These are phyloP conservation scores for Chenopodium quinoa DNA, from an alignment of 148 eudicot species.

Conservation along the genomic window DNA sequence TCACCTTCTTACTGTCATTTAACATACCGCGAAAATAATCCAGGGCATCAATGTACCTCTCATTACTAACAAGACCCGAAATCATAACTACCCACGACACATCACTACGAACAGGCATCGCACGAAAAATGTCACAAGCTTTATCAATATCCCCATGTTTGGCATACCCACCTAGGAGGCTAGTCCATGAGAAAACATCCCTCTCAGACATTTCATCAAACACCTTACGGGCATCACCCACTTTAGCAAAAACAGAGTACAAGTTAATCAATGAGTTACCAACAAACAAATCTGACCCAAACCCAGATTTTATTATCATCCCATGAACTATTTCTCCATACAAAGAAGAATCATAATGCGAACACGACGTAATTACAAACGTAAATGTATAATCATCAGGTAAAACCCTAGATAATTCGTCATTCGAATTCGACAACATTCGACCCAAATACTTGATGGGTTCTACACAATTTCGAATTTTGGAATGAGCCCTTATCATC, in stretches of 20 bases:
- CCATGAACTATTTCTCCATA: constrained; percentile 57
- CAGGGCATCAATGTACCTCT: constrained; percentile 54
- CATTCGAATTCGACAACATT: constrained; percentile 39
- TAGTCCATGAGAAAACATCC: constrained; percentile 66
- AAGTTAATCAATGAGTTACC: constrained; percentile 55
- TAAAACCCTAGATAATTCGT: constrained; percentile 14
- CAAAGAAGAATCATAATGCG: constrained; percentile 29
- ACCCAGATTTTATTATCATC: constrained; percentile 50
- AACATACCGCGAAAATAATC: constrained; percentile 47
- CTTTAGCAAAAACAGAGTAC: constrained; percentile 33
- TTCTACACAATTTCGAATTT: constrained; percentile 38
- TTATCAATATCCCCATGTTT: constrained; percentile 47
- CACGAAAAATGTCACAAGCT: constrained; percentile 43
- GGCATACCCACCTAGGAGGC: constrained; percentile 58
- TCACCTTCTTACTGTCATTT: constrained; percentile 21
- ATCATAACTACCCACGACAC: constrained; percentile 77
- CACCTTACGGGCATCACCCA: constrained; percentile 40
- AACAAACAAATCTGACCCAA: constrained; percentile 45
- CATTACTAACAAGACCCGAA: constrained; percentile 55
- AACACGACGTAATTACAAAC: constrained; percentile 58
- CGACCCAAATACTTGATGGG: constrained; percentile 42
- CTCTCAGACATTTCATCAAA: constrained; percentile 57
- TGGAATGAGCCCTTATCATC: constrained; percentile 61
- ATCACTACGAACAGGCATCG: constrained; percentile 60
- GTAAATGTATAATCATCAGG: constrained; percentile 75